These are phyloP conservation scores for Gautieria morchelliformis DNA, from an alignment of 768 basidiomycete species.

Conservation along the genomic window DNA sequence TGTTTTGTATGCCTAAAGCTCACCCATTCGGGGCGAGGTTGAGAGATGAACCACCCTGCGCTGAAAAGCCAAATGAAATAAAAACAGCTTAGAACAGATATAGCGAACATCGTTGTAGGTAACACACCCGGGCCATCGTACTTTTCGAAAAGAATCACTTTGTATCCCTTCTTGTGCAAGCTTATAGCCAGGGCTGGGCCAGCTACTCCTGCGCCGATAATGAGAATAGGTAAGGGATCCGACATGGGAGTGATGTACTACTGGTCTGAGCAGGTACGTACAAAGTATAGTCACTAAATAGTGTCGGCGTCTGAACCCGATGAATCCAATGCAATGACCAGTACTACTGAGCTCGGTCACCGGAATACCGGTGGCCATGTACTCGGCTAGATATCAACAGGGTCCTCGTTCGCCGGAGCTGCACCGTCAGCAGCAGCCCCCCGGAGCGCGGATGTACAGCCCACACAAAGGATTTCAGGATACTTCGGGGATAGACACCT, in stretches of 20 bases:
- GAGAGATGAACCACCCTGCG: constrained; percentile 2
- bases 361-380: too few relatives aligned
- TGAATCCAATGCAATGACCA: too few relatives aligned
- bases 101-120: not conserved
- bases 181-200: constrained; percentile 31
- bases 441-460: too few relatives aligned
- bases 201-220: constrained; percentile 30
- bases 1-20: not conserved
- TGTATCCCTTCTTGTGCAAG: constrained; percentile 28
- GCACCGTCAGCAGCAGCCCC: too few relatives aligned
- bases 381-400: too few relatives aligned
- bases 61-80: not conserved
- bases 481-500: too few relatives aligned
- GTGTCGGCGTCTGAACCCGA: not conserved
- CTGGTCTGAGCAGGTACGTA: too few relatives aligned
- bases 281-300: too few relatives aligned
- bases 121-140: constrained; percentile 3
- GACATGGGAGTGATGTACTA: not conserved
- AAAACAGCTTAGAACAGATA: not conserved
- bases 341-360: too few relatives aligned
- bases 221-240: constrained; percentile 11
- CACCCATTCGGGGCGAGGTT: constrained; percentile 6
- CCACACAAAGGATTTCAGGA: too few relatives aligned
- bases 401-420: too few relatives aligned
- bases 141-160: constrained; percentile 28